Evolutionary conservation across 176 grass and related monocot genomes (phyloP), one percentile per base, ranked within the genome.

Genomic region (Bonia amplexicaulis): DNA sequence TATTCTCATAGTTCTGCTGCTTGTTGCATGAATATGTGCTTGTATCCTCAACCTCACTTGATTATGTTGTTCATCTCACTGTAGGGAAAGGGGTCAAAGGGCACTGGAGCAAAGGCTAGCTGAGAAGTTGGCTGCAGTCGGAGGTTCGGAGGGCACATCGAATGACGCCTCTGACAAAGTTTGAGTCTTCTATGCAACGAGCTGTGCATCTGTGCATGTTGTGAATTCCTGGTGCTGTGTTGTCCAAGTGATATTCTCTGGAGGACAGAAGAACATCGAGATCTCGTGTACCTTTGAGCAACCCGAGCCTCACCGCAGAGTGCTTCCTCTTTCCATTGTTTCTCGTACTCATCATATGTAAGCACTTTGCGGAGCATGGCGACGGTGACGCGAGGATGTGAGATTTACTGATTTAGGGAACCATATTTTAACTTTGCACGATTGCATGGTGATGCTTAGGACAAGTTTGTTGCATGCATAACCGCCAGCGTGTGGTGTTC

Each of bases 81-180:
- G 35, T 78, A 99, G 93, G 64, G 96, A 99, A 93, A 88, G 91
- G 63, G 96, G 96, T 62, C 93, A 94, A 89, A 92, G 96, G 89
- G 96, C 96, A 13, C 87, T 99, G 63, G 96, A 99, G 67, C 86
- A 96, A 80, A 94, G 96, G 85, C 92, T 99, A 85, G 93, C 96
- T 3, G 96, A 99, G 86, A 99, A 96, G 74, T 47, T 90, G 63
- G 86, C 88, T 45, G 83, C 74, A 0, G 84, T 89, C 51, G 74
- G 70, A 84, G 90, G 78, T 19, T 66, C 78, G 0, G 93, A 96
- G 73, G 62, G 80, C 35, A 80, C 82, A 20, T 78, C 85, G 1
- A 11, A 81, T 4, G 76, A 93, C 37, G 85, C 85, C 19, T 67
- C 89, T 22, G 96, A 95, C 42, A 87, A 95, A 87, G 96, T 95